Base-by-base conservation (phyloP, 2,329 filamentous ascomycete genomes). In the Balansia obtecta region DNA sequence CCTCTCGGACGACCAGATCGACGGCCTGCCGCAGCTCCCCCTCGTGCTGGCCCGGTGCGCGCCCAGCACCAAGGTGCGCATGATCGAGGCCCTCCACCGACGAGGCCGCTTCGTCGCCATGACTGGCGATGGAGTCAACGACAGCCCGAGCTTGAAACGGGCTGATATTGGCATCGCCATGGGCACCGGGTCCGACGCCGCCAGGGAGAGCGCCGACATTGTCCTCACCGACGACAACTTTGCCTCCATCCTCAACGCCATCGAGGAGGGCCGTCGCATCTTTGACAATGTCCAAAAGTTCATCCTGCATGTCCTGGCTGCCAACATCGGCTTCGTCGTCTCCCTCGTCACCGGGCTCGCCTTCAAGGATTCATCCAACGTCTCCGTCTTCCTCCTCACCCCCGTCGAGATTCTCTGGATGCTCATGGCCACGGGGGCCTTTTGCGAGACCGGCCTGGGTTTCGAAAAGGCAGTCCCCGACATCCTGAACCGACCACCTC, bases 281-380 rank as follows among this genome's bases (percentile, higher is more conserved):
- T 86, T 85, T 61, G 82, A 86, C 58, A 86, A 86, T 53, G 85
- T 86, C 45, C 82, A 86, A 57, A 85, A 85, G 58, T 86, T 86
- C 58, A 77, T 41, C 2, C 20, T 48, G 10, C 46, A 48, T 37
- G 46, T 48, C 9, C 30, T 48, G 18, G 76, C 80, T 1, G 74
- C 83, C 56, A 86, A 86, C 52, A 76, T 86, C 43, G 82, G 79
- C 1, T 79, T 86, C 54, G 83, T 83, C 1, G 73, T 76, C 49
- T 79, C 78, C 0, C 70, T 88, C 9, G 75, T 88, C 8, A 76
- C 85, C 40, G 83, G 83, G 37, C 71, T 88, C 2, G 77, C 71
- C 0, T 86, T 86, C 69, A 86, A 86, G 64, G 83, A 87, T 57
- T 55, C 62, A 0, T 68, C 68, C n/a, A 69, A 73, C 2, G 71